These are phyloP conservation scores for Zoysia matrella DNA, from an alignment of 202 grass and related monocot genomes.

Conservation along the genomic window DNA sequence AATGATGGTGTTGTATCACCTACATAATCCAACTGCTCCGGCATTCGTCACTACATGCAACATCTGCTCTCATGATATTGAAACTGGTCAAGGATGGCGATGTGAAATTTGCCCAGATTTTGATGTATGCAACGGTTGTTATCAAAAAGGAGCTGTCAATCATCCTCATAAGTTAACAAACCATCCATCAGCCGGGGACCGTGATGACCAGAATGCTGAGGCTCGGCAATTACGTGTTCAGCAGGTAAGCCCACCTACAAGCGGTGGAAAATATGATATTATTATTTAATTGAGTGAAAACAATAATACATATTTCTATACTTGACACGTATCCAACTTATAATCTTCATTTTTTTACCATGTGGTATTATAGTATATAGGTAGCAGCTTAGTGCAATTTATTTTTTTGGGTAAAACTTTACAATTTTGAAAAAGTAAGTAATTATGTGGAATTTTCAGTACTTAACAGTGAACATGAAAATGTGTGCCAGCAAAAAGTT, in stretches of 20 bases:
- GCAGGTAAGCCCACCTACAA: conserved; percentile 59
- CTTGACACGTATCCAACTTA: conserved; percentile 2
- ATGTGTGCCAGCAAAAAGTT: neutral
- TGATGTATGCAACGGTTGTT: conserved; percentile 94
- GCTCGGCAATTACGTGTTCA: conserved; percentile 88
- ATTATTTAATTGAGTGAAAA: conserved; percentile 3
- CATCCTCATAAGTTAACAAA: conserved; percentile 95
- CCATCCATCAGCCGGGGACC: conserved; percentile 80
- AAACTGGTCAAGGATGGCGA: conserved; percentile 96
- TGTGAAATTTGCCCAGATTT: conserved; percentile 98
- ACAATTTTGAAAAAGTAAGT: neutral
- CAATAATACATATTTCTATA: neutral
- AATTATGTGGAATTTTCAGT: conserved; percentile 6
- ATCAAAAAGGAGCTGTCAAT: conserved; percentile 79
- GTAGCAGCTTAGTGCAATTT: neutral
- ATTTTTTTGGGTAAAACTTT: neutral
- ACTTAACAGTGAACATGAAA: neutral
- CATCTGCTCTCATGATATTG: conserved; percentile 87
- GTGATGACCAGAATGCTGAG: conserved; percentile 95
- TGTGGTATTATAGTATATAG: neutral
- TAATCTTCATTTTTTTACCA: neutral
- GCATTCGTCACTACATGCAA: conserved; percentile 94
- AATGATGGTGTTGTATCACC: conserved; percentile 99
- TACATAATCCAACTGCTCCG: conserved; percentile 98
- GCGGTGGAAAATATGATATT: conserved; percentile 28